phyloP scores from a whole-genome alignment of 75 land plant genomes.

The Pseudotsuga menziesii region DNA sequence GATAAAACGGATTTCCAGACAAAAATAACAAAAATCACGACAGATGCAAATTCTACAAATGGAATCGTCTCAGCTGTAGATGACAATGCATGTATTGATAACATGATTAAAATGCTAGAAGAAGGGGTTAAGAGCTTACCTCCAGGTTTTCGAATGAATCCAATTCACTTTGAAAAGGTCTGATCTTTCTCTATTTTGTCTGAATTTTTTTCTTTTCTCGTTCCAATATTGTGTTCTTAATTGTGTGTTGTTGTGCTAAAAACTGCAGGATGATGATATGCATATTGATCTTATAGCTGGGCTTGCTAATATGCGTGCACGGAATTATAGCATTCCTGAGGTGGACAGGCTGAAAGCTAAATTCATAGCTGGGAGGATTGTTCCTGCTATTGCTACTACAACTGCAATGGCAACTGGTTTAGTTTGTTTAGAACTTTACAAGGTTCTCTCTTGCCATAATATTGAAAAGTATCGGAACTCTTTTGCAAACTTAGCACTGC shows the following conservation, averaged over 20 bases:
- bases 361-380: slow-evolving; percentile 89
- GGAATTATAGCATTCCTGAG: slow-evolving; percentile 94
- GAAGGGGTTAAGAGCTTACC: slow-evolving; percentile 41
- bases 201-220: background rate
- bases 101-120: slow-evolving; percentile 52
- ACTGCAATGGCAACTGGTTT: slow-evolving; percentile 94
- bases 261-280: slow-evolving; percentile 75
- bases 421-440: slow-evolving; percentile 92
- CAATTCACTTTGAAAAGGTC: slow-evolving; percentile 94
- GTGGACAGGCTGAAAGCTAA: slow-evolving; percentile 95
- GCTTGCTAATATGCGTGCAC: slow-evolving; percentile 91
- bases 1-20: slow-evolving; percentile 66
- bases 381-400: slow-evolving; percentile 96
- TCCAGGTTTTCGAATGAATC: slow-evolving; percentile 51
- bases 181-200: background rate
- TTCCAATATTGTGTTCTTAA: no score
- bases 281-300: slow-evolving; percentile 90
- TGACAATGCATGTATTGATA: slow-evolving; percentile 67
- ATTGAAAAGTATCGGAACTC: slow-evolving; percentile 80
- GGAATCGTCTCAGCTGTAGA: slow-evolving; percentile 51
- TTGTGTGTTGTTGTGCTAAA: slow-evolving; percentile 3
- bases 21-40: slow-evolving; percentile 73
- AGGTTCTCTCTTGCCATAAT: slow-evolving; percentile 67
- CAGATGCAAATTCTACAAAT: slow-evolving; percentile 83
- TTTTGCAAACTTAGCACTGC: slow-evolving; percentile 84